Percentiles rank a stretch among this genome's conserved stretches.
Conservation (phyloP, 2,329 filamentous ascomycete genomes). For the Hymenoscyphus linearis region DNA sequence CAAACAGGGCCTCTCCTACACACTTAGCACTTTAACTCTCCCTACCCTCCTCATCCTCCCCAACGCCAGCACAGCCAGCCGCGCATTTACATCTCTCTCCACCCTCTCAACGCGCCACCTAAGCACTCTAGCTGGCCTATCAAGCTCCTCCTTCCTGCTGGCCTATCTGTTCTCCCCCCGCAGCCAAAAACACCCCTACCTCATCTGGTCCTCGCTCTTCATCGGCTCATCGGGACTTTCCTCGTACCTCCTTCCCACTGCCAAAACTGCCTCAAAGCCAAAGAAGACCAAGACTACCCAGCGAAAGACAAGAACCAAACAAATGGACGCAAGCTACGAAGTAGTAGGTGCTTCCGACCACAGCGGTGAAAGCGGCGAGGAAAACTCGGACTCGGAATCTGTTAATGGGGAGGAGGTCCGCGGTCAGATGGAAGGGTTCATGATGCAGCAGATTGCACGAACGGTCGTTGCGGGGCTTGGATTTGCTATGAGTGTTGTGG, state of each 20-base stretch:
- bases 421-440: constrained; percentile 49
- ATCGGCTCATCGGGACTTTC: constrained; percentile 48
- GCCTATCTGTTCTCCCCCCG: constrained; percentile 74
- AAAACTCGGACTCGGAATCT: constrained; percentile 45
- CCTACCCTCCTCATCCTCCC: constrained; percentile 78
- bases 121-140: constrained; percentile 61
- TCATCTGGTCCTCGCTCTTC: constrained; percentile 76
- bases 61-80: constrained; percentile 64
- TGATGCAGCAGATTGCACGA: constrained; percentile 49
- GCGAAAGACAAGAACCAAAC: constrained; percentile 22
- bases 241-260: constrained; percentile 20
- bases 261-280: neutral
- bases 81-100: constrained; percentile 65
- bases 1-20: constrained; percentile 78
- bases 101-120: constrained; percentile 60
- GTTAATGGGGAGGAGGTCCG: constrained; percentile 60
- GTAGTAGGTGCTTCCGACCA: constrained; percentile 43
- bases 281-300: constrained; percentile 18
- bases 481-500: constrained; percentile 57
- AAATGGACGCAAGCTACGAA: constrained; percentile 68
- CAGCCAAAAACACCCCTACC: constrained; percentile 76
- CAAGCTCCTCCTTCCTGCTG: constrained; percentile 66
- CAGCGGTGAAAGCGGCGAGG: constrained; percentile 44
- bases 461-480: constrained; percentile 49
- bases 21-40: constrained; percentile 70